phyloP scores from a whole-genome alignment of 2,329 filamentous ascomycete genomes.

The Emericellopsis atlantica region DNA sequence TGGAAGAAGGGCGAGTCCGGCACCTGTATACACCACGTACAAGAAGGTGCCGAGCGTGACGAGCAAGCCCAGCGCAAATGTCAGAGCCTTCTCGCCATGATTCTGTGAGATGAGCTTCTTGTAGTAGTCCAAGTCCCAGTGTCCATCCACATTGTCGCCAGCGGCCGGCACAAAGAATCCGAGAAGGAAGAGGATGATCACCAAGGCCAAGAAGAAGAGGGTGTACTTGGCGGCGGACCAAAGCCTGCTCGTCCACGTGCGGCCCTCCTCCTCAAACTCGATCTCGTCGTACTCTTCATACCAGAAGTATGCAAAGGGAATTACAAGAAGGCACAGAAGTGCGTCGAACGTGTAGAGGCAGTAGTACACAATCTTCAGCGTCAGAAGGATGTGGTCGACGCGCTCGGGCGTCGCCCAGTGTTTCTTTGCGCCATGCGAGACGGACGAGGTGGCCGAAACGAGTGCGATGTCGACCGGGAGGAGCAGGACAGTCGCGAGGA shows the following conservation, averaged over 20 bases:
- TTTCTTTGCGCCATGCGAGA: constrained; percentile 70
- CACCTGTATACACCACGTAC: constrained; percentile 79
- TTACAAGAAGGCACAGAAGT: constrained; percentile 73
- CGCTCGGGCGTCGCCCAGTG: constrained; percentile 83
- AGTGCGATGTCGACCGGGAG: constrained; percentile 93
- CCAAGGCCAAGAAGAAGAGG: constrained; percentile 65
- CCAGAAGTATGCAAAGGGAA: constrained; percentile 97
- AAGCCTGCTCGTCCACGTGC: constrained; percentile 58
- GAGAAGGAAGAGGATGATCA: constrained; percentile 74
- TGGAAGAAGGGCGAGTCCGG: constrained; percentile 79
- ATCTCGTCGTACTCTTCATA: constrained; percentile 96
- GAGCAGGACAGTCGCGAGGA: constrained; percentile 84
- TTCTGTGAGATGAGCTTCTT: constrained; percentile 66
- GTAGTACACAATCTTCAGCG: constrained; percentile 85
- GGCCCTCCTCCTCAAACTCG: constrained; percentile 68
- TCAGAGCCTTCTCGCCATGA: constrained; percentile 82
- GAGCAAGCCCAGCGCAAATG: constrained; percentile 80
- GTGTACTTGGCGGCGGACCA: constrained; percentile 89
- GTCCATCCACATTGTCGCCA: constrained; percentile 48
- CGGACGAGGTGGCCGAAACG: constrained; percentile 74
- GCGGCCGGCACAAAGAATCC: constrained; percentile 89
- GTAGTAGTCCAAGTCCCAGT: constrained; percentile 84
- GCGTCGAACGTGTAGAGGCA: constrained; percentile 84
- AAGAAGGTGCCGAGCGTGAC: constrained; percentile 76
- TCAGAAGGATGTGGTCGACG: constrained; percentile 65